Evolutionary conservation across 192 early-diverging fungal genomes (phyloP), one percentile per base, ranked within the genome.

Genomic region (Coemansia sp.): DNA sequence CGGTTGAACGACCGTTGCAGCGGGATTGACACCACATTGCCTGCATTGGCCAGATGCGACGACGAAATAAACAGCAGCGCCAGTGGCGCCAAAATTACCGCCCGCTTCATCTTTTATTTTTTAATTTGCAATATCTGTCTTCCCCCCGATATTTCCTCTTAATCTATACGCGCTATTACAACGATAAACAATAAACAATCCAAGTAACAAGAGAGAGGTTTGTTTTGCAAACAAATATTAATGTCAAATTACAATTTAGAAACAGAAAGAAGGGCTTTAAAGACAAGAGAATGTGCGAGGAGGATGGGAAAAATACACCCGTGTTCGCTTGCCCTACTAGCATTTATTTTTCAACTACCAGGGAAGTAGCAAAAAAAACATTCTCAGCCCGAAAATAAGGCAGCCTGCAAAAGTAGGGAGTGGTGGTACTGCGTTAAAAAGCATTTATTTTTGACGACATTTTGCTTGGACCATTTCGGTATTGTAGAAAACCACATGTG

Each of bases 1-100:
- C 74, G 64, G 49, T 77, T 77, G 58, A 69, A 77, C 43, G 74
- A 77, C 30, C 74, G 54, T 55, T 77, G 74, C 19, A 77, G 60
- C 2, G 67, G 67, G 31, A 77, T 77, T 24, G 64, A 63, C n/a
- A 77, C 67, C 4, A 58, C 43, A 1, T 60, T 19, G 53, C 58
- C 58, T 0, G 23, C 45, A 12, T 60, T 11, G 11, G 30, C 50
- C n/a, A 32, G 18, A 10, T 33, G 18, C 43, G 49, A 25, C 48
- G 67, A 46, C 14, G 63, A 29, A 11, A 56, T 31, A 18, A 71
- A 29, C 3, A 62, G 43, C 24, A 71, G 54, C 24, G 55, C 45
- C 22, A 56, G 48, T 6, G 58, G 56, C 62, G 57, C 46, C 23
- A 59, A 16, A 18, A 61, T 30, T 45, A 61, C 22, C n/a, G 54